Percentiles rank a stretch among this genome's conserved stretches.
Evolutionary conservation across 352 stramenopile species (phyloP).

Genomic region (Thraustotheca clavata): DNA sequence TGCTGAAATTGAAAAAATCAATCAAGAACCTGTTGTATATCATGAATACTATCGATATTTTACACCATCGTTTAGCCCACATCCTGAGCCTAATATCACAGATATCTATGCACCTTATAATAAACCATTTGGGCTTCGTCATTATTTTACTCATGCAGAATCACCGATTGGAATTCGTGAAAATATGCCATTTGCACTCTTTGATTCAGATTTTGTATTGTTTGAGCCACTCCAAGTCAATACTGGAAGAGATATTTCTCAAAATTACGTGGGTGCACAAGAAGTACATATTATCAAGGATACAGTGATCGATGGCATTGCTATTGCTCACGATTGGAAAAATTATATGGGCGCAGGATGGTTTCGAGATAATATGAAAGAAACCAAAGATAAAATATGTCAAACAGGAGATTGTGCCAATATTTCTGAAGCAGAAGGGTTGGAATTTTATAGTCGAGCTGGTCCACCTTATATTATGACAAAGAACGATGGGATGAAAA

Average conservation of each 20-base stretch:
- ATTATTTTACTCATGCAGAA: background rate
- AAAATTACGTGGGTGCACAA: background rate
- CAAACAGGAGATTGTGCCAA: slow-evolving; percentile 27
- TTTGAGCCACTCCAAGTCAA: slow-evolving; percentile 7
- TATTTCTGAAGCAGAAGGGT: slow-evolving; percentile 29
- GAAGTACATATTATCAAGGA: background rate
- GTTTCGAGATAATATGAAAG: slow-evolving; percentile 25
- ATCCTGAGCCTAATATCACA: slow-evolving; percentile 30
- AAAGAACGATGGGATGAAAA: slow-evolving; percentile 30
- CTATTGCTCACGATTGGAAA: slow-evolving; percentile 18
- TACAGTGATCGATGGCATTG: background rate
- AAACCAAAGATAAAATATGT: slow-evolving; percentile 33
- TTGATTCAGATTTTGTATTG: slow-evolving; percentile 11
- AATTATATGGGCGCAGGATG: slow-evolving; percentile 24
- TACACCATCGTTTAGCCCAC: slow-evolving; percentile 36
- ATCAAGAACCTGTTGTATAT: slow-evolving; percentile 36
- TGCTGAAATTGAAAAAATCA: slow-evolving; percentile 25
- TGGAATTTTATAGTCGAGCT: slow-evolving; percentile 37
- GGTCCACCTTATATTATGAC: slow-evolving; percentile 58
- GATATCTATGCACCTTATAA: slow-evolving; percentile 50
- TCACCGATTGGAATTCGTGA: background rate
- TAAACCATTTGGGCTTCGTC: slow-evolving; percentile 13
- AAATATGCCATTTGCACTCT: slow-evolving; percentile 7
- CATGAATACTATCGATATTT: slow-evolving; percentile 46
- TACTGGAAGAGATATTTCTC: slow-evolving; percentile 7